A percentile compares a stretch with the other conserved stretches of the same genome.
These are phyloP conservation scores for Fusarium bactridioides DNA, from an alignment of 2,329 filamentous ascomycete species.

Conservation along the genomic window DNA sequence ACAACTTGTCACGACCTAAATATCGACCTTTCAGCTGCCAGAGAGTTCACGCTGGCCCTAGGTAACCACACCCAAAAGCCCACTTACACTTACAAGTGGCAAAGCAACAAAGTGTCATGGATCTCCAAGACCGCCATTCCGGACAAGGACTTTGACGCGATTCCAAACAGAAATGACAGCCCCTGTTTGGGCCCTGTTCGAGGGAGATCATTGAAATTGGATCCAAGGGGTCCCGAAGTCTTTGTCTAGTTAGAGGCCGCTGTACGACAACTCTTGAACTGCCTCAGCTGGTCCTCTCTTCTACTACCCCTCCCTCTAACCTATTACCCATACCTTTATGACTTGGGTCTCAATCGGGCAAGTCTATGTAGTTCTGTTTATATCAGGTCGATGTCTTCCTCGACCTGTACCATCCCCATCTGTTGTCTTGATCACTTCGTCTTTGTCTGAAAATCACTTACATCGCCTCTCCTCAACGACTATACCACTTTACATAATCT, in stretches of 20 bases:
- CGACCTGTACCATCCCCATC: neutral
- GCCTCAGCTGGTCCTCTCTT: neutral
- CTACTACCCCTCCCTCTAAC: neutral
- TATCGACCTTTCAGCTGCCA: neutral
- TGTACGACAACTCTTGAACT: conserved; percentile 6
- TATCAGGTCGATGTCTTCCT: neutral
- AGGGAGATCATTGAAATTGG: neutral
- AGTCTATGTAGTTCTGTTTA: neutral
- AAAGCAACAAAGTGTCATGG: conserved; percentile 33
- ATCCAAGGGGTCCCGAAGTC: neutral
- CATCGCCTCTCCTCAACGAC: conserved; percentile 6
- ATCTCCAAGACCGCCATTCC: conserved; percentile 8
- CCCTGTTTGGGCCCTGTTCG: conserved; percentile 8
- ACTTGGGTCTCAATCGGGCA: neutral
- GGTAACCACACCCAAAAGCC: conserved; percentile 6
- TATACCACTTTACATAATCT: neutral
- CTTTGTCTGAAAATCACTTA: conserved; percentile 13
- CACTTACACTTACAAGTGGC: conserved; percentile 16
- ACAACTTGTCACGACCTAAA: neutral
- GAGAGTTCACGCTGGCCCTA: neutral
- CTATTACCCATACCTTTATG: neutral
- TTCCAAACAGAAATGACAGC: neutral
- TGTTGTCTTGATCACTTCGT: neutral
- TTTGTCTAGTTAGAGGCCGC: conserved; percentile 11
- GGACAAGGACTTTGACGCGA: conserved; percentile 5